Percentiles rank a stretch among this genome's conserved stretches.
phyloP scores from a whole-genome alignment of 108 stramenopile species.

The Schizochytrium sp. region DNA sequence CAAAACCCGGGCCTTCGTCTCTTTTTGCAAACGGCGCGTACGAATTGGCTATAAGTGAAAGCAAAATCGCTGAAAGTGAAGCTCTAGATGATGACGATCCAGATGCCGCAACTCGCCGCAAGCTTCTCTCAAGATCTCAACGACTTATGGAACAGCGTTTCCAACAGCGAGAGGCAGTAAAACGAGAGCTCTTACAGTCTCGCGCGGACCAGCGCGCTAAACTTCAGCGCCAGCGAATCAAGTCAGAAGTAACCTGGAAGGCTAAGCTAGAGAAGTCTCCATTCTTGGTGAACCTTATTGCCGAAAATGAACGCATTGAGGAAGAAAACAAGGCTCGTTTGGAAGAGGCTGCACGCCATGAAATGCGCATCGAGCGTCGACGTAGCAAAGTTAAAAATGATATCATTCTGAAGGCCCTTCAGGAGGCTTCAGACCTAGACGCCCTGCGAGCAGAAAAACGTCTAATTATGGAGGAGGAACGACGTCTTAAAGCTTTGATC shows the following conservation, averaged over 20 bases:
- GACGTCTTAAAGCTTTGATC: constrained; percentile 75
- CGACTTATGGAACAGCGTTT: not conserved
- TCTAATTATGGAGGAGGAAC: constrained; percentile 79
- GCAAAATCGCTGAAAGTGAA: constrained; percentile 54
- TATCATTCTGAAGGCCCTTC: constrained; percentile 74
- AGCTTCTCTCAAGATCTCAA: not conserved
- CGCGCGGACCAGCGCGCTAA: not conserved
- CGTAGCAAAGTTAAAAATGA: constrained; percentile 73
- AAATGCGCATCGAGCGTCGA: constrained; percentile 66
- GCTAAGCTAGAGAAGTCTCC: constrained; percentile 72
- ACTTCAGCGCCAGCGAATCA: not conserved
- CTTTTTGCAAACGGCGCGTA: not conserved
- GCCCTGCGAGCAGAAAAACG: constrained; percentile 77
- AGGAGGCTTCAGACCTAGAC: constrained; percentile 77
- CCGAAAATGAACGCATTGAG: constrained; percentile 78
- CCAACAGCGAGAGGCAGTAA: not conserved
- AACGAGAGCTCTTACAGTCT: not conserved
- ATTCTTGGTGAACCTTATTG: constrained; percentile 76
- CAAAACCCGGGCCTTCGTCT: too few relatives aligned
- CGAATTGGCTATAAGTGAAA: not conserved
- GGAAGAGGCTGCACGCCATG: constrained; percentile 67
- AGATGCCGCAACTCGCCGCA: not conserved
- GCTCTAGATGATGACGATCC: constrained; percentile 34
- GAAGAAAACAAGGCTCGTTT: constrained; percentile 74
- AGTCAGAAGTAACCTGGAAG: constrained; percentile 67